Base-by-base conservation (phyloP, 2,329 filamentous ascomycete species). In the Aspergillus cejpii region DNA sequence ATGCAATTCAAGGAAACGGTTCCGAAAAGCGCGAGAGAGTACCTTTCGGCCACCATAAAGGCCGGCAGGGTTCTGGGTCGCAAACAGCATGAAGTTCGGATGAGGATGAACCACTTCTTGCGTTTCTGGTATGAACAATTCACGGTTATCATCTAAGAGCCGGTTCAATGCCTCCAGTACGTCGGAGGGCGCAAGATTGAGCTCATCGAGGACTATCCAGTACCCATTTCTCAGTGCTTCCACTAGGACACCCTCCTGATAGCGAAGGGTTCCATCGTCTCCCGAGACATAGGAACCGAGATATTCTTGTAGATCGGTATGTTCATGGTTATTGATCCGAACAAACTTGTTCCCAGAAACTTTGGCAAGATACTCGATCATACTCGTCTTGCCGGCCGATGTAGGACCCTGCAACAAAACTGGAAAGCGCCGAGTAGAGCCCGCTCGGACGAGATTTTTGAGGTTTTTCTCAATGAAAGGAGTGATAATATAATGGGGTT, bases 361-460 rank as follows among this genome's bases (percentile, higher is more conserved):
- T 60, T 94, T 92, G n/a, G 94, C 91, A 28, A 99, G 77, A 63
- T 95, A 96, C 67, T 97, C 91, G 33, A 98, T 94, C 92, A 99
- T 98, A 67, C 91, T 97, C 0, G 92, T 99, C 69, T 99, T 99
- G 52, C 92, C 92, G 10, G 91, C 87, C 4, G 94, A 98, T 0
- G 92, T 99, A 10, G 94, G 92, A 3, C 92, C 92, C 66, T 99
- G 92, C 15, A 99, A 85, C 7, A 99, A 75, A 39, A 99, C 87
- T 0, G 92, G 94, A 63, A 95, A 98, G 39, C 86, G 81, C 27
- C 89, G 75, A 3, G 91, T 98, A 0, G 91, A 97, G 12, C 89
- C 89, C 2, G 92, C 94, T 59, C 94, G 80, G 8, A 97, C 91
- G 21, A 99, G 71, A 58, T 98, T 98, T 55, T 96, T 80, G 53